Evolutionary conservation across 2,329 filamentous ascomycete species (phyloP), one percentile per base, ranked within the genome.

Genomic region (Apiospora phragmitis): DNA sequence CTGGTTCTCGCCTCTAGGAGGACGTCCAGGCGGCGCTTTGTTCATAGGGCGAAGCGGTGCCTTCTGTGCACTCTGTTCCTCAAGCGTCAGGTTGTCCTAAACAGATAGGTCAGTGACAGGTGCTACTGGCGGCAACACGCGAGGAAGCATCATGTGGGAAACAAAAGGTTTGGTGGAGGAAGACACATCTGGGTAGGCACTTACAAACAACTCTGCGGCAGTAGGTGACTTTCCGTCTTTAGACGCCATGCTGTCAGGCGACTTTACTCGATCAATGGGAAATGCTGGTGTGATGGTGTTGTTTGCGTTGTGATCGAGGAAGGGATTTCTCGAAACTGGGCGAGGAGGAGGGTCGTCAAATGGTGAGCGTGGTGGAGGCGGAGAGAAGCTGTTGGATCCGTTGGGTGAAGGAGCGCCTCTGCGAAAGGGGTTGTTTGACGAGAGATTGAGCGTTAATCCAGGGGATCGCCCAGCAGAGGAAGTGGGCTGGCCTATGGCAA

Each of bases 391-490:
- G 68, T 21, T 66, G 66, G 71, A 51, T 38, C 69, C 70, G 43
- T 67, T 67, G 78, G 88, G 91, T 73, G 92, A 93, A 47, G 86
- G 85, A 74, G 91, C 89, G 78, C 91, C 90, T 81, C 93, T 93
- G 84, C 92, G 91, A 77, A 90, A 95, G 73, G 93, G 93, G 80
- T 95, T 95, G 87, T 94, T 94, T 80, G 92, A 94, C 81, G 91
- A 91, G 78, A 94, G 88, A 81, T 90, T 92, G 80, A 92, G 83
- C 69, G 88, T 84, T 79, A 92, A 84, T 75, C 85, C 86, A 74
- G 87, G 81, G 75, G 88, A 87, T 74, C 83, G 85, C 76, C 82
- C 74, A 72, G 74, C 73, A 75, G 76, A 75, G 35, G 67, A 51
- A 35, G 55, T 38, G 55, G 55, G 55, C 69, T 81, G 81, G 76